phyloP scores from a whole-genome alignment of 2,329 filamentous ascomycete genomes.

The Knufia fluminis region DNA sequence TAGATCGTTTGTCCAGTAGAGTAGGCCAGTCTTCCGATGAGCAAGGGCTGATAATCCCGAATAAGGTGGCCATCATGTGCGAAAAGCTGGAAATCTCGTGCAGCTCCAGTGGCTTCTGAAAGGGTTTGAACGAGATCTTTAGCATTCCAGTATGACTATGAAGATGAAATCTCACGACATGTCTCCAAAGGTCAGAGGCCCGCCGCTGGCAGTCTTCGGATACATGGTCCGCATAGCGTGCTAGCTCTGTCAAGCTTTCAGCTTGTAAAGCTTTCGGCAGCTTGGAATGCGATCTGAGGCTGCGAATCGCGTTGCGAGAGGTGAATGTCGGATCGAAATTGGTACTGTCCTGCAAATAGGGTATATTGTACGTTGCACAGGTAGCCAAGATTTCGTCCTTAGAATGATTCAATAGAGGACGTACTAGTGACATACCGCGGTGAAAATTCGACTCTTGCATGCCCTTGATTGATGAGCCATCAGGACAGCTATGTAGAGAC shows the following conservation, averaged over 20 bases:
- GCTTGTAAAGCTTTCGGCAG: slow-evolving; percentile 61
- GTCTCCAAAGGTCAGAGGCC: background rate
- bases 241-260: background rate
- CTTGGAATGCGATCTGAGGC: slow-evolving; percentile 48
- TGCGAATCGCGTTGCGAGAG: slow-evolving; percentile 67
- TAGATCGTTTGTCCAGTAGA: background rate
- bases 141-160: background rate
- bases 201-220: background rate
- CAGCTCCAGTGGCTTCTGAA: background rate
- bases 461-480: slow-evolving; percentile 7
- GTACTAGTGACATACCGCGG: slow-evolving; percentile 54
- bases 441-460: slow-evolving; percentile 8
- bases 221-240: background rate
- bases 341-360: slow-evolving; percentile 78
- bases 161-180: background rate
- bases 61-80: background rate
- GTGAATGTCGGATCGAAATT: slow-evolving; percentile 73
- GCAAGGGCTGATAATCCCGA: background rate
- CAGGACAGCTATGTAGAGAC: slow-evolving; percentile 14
- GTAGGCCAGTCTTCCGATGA: background rate
- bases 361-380: slow-evolving; percentile 57
- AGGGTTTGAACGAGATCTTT: background rate
- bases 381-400: slow-evolving; percentile 47
- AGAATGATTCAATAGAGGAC: slow-evolving; percentile 60
- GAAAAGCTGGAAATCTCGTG: background rate